Base-by-base conservation (phyloP, 108 stramenopile species). In the Fragilaria crotonensis region DNA sequence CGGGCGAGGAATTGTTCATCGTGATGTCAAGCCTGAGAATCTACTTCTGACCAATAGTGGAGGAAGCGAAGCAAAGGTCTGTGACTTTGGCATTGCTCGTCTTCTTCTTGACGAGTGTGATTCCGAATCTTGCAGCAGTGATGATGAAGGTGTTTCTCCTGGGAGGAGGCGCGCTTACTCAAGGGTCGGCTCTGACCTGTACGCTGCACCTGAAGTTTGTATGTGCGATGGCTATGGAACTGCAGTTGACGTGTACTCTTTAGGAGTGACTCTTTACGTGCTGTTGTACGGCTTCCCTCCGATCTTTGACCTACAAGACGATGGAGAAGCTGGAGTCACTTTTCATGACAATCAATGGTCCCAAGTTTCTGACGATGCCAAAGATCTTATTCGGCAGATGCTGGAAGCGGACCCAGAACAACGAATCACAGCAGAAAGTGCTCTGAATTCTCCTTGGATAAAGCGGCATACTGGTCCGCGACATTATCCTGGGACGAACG, bases 191-290 rank as follows among this genome's bases (percentile, higher is more conserved):
- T 73, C 75, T 3, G 72, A 81, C 30, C 77, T 74, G 47, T 88
- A 94, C 58, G 50, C 85, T 31, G 88, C 92, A 33, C 92, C 92
- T 0, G 92, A 93, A 67, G 73, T 87, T 0, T 52, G 71, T 49
- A 60, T 66, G 45, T 80, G 81, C 18, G 59, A 73, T 25, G 77
- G 76, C 30, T 85, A 84, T 60, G 89, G 80, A 48, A 80, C 93
- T 1, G 78, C 84, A 0, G 68, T 84, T n/a, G 99, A 99, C 68
- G 78, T 99, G 26, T 99, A 90, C 79, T 83, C 80, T 31, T 64
- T 99, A 21, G 99, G 99, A 22, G 90, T 99, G 33, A 97, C 97
- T 2, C 52, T 87, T 33, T 99, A 97, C 76, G 96, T 98, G 54
- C 60, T 99, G 41, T 73, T 99, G 3, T 97, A 93, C 62, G 98